Base-by-base conservation (phyloP, 2,329 filamentous ascomycete genomes). In the Claviceps pazoutovae region DNA sequence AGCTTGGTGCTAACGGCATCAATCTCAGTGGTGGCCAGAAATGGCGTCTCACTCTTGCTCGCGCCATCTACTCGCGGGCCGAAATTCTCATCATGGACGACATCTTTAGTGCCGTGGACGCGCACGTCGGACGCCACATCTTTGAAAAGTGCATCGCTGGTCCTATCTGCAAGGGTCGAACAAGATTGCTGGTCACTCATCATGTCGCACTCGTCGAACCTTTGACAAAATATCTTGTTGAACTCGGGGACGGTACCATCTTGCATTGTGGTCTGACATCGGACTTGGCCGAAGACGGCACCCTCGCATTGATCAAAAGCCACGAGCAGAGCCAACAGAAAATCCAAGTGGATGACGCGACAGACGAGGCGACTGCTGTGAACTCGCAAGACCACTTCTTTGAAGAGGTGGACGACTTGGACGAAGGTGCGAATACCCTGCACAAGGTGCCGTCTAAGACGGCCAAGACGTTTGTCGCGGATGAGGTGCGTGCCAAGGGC, bases 1-100 rank as follows among this genome's bases (percentile, higher is more conserved):
- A 90, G 60, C 86, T 94, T 50, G 88, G 88, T 11, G 84, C 86
- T 2, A 90, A 91, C 55, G 88, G 88, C 6, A 86, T 93, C 58
- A 90, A 91, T 58, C 71, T 94, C 6, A 88, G 83, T 55, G 88
- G 88, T 56, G 88, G 88, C 0, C 88, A 94, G 65, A 82, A 86
- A 60, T 90, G 87, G 84, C 78, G 88, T 50, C 76, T 93, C 36
- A 87, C 85, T 0, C 80, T 94, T 58, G 88, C 87, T 2, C 74
- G 88, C 46, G 86, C 87, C 1, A 72, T 93, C 17, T 93, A 93
- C 64, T 90, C 86, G 2, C 75, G 86, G 14, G 86, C 85, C 1
- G 82, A 84, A 0, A 82, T 89, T 55, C 70, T 94, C 5, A 71
- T 93, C 17, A 73, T 93, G 59, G 88, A 94, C 63, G 88, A 94